These are phyloP conservation scores for Ceriops tagal DNA, from an alignment of 345 rosid genomes.

Conservation along the genomic window DNA sequence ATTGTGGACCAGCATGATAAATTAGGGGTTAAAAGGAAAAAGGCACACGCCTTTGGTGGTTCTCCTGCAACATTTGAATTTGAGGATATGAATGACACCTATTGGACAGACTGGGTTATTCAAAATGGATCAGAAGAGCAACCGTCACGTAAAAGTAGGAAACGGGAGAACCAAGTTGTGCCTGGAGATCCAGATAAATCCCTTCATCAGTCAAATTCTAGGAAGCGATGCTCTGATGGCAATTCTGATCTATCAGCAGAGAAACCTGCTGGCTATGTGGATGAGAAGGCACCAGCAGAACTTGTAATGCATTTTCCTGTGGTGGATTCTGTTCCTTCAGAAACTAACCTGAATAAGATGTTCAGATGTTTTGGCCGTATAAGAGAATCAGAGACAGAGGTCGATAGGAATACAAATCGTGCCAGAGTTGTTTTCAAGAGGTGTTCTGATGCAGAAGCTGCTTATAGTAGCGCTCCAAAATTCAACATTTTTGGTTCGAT, in stretches of 20 bases:
- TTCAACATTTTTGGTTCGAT: constrained; percentile 67
- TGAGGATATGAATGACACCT: constrained; percentile 88
- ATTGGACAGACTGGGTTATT: constrained; percentile 87
- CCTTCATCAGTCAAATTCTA: constrained; percentile 49
- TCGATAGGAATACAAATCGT: constrained; percentile 61
- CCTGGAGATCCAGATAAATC: constrained; percentile 55
- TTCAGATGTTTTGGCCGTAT: constrained; percentile 78
- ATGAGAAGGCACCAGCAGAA: constrained; percentile 72
- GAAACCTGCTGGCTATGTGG: constrained; percentile 48
- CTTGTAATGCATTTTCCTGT: constrained; percentile 70
- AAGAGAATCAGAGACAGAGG: constrained; percentile 66
- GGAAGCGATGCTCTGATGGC: constrained; percentile 56
- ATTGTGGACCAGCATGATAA: constrained; percentile 44
- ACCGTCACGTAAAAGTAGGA: constrained; percentile 37
- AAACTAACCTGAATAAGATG: constrained; percentile 70
- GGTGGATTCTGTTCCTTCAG: constrained; percentile 66
- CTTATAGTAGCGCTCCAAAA: constrained; percentile 69
- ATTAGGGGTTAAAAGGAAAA: constrained; percentile 44
- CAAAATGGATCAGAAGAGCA: constrained; percentile 88
- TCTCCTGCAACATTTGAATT: constrained; percentile 79
- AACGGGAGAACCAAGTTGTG: constrained; percentile 45
- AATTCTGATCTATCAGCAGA: constrained; percentile 33
- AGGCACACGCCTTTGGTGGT: constrained; percentile 30
- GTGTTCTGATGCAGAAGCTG: constrained; percentile 72
- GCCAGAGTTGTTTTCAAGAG: constrained; percentile 85